phyloP scores from a whole-genome alignment of 345 rosid genomes.

The Orychophragmus violaceus region DNA sequence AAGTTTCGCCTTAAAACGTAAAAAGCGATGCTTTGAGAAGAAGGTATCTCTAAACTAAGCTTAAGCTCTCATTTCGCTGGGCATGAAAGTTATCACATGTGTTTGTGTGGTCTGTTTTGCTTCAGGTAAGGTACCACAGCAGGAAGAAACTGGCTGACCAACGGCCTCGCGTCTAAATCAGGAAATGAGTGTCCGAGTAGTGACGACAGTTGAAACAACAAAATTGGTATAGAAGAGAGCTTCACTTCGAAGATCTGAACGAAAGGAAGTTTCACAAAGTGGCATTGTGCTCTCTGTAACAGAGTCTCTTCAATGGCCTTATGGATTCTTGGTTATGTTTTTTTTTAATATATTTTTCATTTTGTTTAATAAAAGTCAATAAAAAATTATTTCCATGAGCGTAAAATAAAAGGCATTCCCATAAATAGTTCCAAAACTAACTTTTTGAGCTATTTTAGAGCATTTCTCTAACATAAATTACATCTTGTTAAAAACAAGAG shows the following conservation, averaged over 20 bases:
- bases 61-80: not conserved
- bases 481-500: no score
- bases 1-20: slow-evolving; percentile 76
- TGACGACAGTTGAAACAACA: slow-evolving; percentile 16
- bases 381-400: no score
- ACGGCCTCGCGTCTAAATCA: slow-evolving; percentile 52
- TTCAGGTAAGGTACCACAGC: slow-evolving; percentile 62
- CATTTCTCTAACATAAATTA: no score
- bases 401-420: no score
- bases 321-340: not conserved
- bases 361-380: not conserved
- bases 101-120: slow-evolving; percentile 4
- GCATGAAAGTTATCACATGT: not conserved
- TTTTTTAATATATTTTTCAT: not conserved
- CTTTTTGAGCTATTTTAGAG: no score
- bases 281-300: no score
- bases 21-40: slow-evolving; percentile 72
- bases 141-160: slow-evolving; percentile 61
- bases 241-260: not conserved
- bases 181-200: slow-evolving; percentile 37
- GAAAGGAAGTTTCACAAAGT: not conserved
- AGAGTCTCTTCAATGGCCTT: not conserved
- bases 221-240: not conserved
- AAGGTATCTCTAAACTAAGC: slow-evolving; percentile 30
- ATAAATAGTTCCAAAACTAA: no score